These are phyloP conservation scores for Rhododendron mucronatum DNA, from an alignment of 148 eudicot species.

Conservation along the genomic window DNA sequence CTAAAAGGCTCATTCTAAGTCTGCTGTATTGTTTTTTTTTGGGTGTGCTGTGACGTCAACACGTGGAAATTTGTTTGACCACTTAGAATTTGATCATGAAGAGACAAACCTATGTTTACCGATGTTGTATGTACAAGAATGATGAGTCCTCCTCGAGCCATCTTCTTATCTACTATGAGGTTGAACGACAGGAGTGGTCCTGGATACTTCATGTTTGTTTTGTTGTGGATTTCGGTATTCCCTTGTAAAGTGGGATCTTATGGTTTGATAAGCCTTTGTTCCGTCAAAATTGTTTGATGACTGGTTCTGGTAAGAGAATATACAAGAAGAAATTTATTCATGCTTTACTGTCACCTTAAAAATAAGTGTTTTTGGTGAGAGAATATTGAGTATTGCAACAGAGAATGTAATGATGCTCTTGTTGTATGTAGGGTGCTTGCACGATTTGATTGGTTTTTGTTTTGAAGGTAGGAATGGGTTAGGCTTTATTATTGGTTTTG, in stretches of 20 bases:
- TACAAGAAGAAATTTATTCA: background rate
- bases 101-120: background rate
- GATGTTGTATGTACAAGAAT: background rate
- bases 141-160: background rate
- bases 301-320: background rate
- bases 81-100: background rate
- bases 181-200: background rate
- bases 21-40: background rate
- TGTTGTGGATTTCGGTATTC: background rate
- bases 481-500: background rate
- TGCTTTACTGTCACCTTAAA: background rate
- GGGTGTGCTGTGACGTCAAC: background rate
- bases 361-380: background rate
- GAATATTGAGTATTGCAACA: background rate
- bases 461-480: background rate
- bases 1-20: background rate
- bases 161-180: background rate
- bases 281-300: background rate
- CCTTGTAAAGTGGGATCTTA: background rate
- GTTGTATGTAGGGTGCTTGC: background rate
- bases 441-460: background rate
- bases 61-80: background rate
- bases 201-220: background rate
- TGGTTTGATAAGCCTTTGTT: background rate
- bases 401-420: background rate